phyloP scores from a whole-genome alignment of 2,329 filamentous ascomycete species.

The Apiospora arundinis region DNA sequence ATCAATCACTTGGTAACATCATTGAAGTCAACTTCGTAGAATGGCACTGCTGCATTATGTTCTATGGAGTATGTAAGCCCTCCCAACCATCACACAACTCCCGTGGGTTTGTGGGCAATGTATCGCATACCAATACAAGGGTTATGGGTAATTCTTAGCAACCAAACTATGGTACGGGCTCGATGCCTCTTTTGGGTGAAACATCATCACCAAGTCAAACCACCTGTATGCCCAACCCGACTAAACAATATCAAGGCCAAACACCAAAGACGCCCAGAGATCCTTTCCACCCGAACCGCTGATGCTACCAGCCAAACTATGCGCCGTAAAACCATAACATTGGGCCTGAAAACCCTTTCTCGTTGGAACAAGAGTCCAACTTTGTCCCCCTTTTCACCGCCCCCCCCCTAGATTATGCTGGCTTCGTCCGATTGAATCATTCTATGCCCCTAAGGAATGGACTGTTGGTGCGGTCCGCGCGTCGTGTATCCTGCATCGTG shows the following conservation, averaged over 20 bases:
- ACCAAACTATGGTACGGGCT: constrained; percentile 6
- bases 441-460: background rate
- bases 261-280: constrained; percentile 19
- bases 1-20: background rate
- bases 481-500: constrained; percentile 4
- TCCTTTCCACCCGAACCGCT: constrained; percentile 20
- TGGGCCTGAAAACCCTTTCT: background rate
- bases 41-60: constrained; percentile 15
- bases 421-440: too few relatives aligned
- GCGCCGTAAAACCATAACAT: constrained; percentile 12
- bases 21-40: background rate
- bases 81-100: background rate
- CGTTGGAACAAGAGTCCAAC: background rate
- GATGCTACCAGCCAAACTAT: constrained; percentile 21
- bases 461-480: constrained; percentile 12
- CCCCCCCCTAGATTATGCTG: background rate
- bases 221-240: constrained; percentile 14
- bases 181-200: background rate
- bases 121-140: background rate
- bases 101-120: too few relatives aligned
- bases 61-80: constrained; percentile 5
- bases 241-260: constrained; percentile 14
- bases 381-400: background rate
- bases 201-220: constrained; percentile 7
- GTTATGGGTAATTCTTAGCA: background rate